Conservation (phyloP, 2,329 filamentous ascomycete genomes). For the Rhytidhysteron rufulum region DNA sequence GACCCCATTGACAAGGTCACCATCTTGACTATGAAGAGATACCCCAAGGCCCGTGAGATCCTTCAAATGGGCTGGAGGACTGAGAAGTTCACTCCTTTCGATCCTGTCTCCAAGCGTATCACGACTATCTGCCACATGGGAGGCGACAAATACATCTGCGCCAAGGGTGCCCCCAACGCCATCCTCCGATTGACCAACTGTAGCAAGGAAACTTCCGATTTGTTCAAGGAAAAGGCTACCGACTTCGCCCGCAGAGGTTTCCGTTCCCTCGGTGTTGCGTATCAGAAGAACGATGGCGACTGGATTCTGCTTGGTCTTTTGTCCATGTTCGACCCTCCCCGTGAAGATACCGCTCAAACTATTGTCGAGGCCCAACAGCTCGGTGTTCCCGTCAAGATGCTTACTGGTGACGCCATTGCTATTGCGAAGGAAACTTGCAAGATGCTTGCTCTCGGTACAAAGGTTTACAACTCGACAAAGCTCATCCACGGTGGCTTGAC, state of each 20-base stretch:
- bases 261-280: conserved; percentile 74
- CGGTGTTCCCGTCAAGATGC: conserved; percentile 75
- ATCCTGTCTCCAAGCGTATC: conserved; percentile 77
- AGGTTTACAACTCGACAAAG: conserved; percentile 77
- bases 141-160: conserved; percentile 67
- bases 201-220: conserved; percentile 58
- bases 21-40: conserved; percentile 70
- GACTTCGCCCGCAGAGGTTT: conserved; percentile 78
- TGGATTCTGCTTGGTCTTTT: conserved; percentile 74
- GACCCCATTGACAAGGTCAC: conserved; percentile 79
- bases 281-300: conserved; percentile 70
- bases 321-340: conserved; percentile 76
- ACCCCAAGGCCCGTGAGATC: conserved; percentile 74
- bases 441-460: conserved; percentile 74
- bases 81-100: conserved; percentile 73
- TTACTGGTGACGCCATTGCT: conserved; percentile 75
- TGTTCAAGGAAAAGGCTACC: conserved; percentile 69
- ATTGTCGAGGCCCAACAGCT: conserved; percentile 73
- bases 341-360: conserved; percentile 74
- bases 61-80: conserved; percentile 71
- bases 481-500: conserved; percentile 72
- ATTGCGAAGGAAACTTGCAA: conserved; percentile 81
- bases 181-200: conserved; percentile 67
- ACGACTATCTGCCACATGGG: conserved; percentile 66
- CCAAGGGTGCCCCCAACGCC: conserved; percentile 75